Base-by-base conservation (phyloP, 2,329 filamentous ascomycete genomes). In the Aspergillus melleus region DNA sequence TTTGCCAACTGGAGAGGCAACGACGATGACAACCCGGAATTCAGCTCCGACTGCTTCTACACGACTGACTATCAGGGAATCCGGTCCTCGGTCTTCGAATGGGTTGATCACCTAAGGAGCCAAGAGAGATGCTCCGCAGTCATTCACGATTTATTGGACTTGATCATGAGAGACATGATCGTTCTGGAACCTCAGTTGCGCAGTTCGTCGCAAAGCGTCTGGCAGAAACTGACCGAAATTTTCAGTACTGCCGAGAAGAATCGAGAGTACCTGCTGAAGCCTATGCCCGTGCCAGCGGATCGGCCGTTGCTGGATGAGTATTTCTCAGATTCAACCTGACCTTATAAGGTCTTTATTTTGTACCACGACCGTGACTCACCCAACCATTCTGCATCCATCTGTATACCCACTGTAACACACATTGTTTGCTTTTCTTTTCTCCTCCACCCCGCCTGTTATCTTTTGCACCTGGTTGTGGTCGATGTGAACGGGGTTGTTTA, bases 111-210 rank as follows among this genome's bases (percentile, higher is more conserved):
- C 2, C 11, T 62, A n/a, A 52, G 46, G 19, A 46, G 8, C 11
- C 10, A 46, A 0, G 26, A 32, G 6, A 49, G n/a, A 5, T 60
- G 60, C 55, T 49, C 60, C 6, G 29, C 22, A 1, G 44, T 55
- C 11, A 42, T 62, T 11, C 26, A 32, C n/a, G 54, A 60, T 14
- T 16, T 62, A 2, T 32, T 62, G 20, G 30, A 62, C 26, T 44
- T 62, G 29, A 53, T 62, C n/a, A 62, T 60, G 52, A 26, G 2
- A 1, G 19, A 55, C 10, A 62, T 62, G 60, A 57, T 62, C 39
- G 44, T 47, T 11, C 44, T 47, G 19, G 44, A 47, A 19, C 44
- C 44, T 24, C 20, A 47, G 20, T 19, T 20, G 20, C 44, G 44
- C 19, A 47, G n/a, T 47, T 19, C 19, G 10, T 47, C 44, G 12